Evolutionary conservation across 306 rosid genomes (phyloP).

Genomic region (Comarum palustre): DNA sequence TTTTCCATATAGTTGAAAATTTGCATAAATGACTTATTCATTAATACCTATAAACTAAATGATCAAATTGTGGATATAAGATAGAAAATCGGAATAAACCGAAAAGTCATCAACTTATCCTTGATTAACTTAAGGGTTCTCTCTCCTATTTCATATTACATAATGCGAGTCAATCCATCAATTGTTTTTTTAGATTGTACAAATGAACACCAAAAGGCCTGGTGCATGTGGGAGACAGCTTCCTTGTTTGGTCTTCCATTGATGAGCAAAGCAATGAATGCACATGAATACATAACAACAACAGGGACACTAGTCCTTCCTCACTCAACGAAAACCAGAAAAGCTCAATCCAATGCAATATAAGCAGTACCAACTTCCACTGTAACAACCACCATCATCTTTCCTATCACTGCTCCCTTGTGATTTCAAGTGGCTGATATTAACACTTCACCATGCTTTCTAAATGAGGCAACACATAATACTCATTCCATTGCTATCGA

Average conservation of each 20-base stretch:
- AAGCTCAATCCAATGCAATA: constrained; percentile 26
- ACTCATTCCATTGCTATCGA: not conserved
- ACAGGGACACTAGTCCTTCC: not conserved
- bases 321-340: constrained; percentile 8
- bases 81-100: too few relatives aligned
- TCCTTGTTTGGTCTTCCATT: constrained; percentile 27
- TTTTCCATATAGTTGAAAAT: too few relatives aligned
- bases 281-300: constrained; percentile 26
- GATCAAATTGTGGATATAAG: too few relatives aligned
- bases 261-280: constrained; percentile 40
- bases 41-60: too few relatives aligned
- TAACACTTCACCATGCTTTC: not conserved
- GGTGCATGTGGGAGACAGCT: constrained; percentile 20
- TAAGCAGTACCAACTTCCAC: constrained; percentile 32
- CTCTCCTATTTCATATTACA: not conserved
- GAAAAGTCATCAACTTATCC: too few relatives aligned
- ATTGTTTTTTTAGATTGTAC: not conserved
- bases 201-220: not conserved
- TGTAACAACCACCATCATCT: constrained; percentile 15
- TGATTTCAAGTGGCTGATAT: not conserved
- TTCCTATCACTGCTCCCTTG: not conserved
- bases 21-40: too few relatives aligned
- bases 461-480: not conserved
- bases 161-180: not conserved
- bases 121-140: too few relatives aligned